Base-by-base conservation (phyloP, 2,329 filamentous ascomycete species). In the Cordyceps pruinosa region DNA sequence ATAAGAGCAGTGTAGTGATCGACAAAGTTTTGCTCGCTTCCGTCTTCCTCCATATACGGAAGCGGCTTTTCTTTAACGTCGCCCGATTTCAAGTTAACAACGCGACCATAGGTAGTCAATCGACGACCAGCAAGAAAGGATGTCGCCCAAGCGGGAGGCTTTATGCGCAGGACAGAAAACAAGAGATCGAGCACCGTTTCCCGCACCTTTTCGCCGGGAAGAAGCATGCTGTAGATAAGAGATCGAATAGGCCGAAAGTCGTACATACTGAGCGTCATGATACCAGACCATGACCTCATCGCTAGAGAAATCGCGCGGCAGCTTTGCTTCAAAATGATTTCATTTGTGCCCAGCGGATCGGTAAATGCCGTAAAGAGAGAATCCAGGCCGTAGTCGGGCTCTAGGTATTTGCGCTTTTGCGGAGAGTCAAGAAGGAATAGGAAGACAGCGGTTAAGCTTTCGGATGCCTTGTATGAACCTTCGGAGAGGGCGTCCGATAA, bases 61-160 rank as follows among this genome's bases (percentile, higher is more conserved):
- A 76, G 68, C 23, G 80, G 75, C 45, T 77, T 69, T 23, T 75
- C 73, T 60, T 80, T 81, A 15, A 67, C 69, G 8, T 73, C 71
- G 28, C 85, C 78, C 1, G 85, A 79, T 63, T 89, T 90, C 52
- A 97, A 75, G 60, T 90, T 94, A 8, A 90, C 86, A 37, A 97
- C 92, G 65, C 95, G 83, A n/a, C 92, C 93, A 69, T 99, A 99
- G 0, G 94, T 99, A 1, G 95, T 99, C 47, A 99, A 77, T 59
- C 95, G 82, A 62, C 94, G 84, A 8, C 94, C 95, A 35, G 95
- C 94, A 47, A 99, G 81, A 69, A 96, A 99, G 0, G 93, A 95
- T 0, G 90, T 92, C 8, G 94, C 95, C 94, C 94, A 99, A 4
- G 9, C 91, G 86, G 44, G 94, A 85, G 58, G 92, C 64, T 97